phyloP scores from a whole-genome alignment of 208 protist genomes.

The Leishmania gerbilli region DNA sequence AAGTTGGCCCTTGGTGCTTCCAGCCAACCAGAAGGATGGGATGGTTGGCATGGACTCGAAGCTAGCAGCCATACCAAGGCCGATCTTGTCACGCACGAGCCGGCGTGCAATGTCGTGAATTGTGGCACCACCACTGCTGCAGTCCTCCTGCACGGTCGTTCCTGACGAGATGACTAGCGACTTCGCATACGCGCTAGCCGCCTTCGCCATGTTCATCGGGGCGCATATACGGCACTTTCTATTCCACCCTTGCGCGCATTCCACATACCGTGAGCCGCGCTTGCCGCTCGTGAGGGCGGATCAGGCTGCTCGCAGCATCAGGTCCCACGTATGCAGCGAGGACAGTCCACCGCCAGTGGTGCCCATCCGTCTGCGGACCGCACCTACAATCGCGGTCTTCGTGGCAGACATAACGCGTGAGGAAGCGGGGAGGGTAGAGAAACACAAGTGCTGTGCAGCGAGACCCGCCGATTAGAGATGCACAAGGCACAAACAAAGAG shows the following conservation, averaged over 20 bases:
- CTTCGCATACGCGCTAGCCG: background rate
- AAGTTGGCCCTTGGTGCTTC: constrained; percentile 51
- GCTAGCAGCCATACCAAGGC: constrained; percentile 56
- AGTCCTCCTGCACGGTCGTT: constrained; percentile 72
- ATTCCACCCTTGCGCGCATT: constrained; percentile 49
- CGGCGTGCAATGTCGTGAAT: constrained; percentile 64
- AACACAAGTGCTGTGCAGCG: background rate
- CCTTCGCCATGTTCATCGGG: no score
- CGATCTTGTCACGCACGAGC: constrained; percentile 51
- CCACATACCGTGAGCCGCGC: constrained; percentile 47
- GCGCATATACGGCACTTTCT: constrained; percentile 60
- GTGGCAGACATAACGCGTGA: constrained; percentile 4
- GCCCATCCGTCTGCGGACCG: constrained; percentile 50
- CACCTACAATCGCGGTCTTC: constrained; percentile 53
- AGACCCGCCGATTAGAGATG: background rate
- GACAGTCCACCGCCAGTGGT: constrained; percentile 51
- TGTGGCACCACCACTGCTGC: constrained; percentile 56
- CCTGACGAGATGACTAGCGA: constrained; percentile 38
- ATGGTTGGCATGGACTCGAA: constrained; percentile 74
- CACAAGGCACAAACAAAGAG: background rate
- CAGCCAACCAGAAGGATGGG: constrained; percentile 47
- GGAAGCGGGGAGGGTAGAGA: background rate
- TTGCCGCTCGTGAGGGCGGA: constrained; percentile 43
- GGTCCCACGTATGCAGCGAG: constrained; percentile 27
- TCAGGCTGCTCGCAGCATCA: constrained; percentile 37